Evolutionary conservation across 441 rosid species (phyloP), one percentile per base, ranked within the genome.

Genomic region (Populus tomentosa): DNA sequence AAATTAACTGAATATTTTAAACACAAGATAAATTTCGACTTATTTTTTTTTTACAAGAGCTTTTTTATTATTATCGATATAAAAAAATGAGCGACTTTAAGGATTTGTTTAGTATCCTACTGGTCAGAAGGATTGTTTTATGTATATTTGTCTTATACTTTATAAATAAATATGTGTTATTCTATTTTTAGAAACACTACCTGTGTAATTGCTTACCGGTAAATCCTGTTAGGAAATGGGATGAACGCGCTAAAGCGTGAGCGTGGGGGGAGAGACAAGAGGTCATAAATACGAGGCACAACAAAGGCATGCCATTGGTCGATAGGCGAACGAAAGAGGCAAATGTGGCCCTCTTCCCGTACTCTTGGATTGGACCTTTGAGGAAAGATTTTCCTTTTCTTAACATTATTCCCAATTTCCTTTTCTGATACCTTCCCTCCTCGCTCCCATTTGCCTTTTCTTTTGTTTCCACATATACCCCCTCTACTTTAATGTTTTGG

Each of bases 351-450:
- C 87, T 78, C 88, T 79, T 87, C 88, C 94, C 90, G 95, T 91
- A 90, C 95, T 85, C 84, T 88, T 91, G 90, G 97, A 91, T 91
- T 91, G 92, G 88, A 89, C 93, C 86, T 89, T 90, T 91, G 80
- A 74, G 91, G 95, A 87, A 94, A 89, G 74, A 75, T 80, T 88
- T 94, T 89, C 97, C 94, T 75, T 91, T 90, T 89, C 62, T 79
- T 86, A 82, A 81, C 92, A 90, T 89, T 88, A 89, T 89, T 91
- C 95, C 78, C 84, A 72, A 72, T 86, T 90, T 88, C 93, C 93
- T 85, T 87, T 91, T 85, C 77, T 86, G 89, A 80, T 79, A 50
- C 65, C 30, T 69, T 67, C 24, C 21, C 16, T 16, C 69, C 1
- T 6, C 5, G 16, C 10, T 40, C 4, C 8, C 14, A 26, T 50